Conservation (phyloP, 306 rosid genomes). For the Pterocarpus santalinus region DNA sequence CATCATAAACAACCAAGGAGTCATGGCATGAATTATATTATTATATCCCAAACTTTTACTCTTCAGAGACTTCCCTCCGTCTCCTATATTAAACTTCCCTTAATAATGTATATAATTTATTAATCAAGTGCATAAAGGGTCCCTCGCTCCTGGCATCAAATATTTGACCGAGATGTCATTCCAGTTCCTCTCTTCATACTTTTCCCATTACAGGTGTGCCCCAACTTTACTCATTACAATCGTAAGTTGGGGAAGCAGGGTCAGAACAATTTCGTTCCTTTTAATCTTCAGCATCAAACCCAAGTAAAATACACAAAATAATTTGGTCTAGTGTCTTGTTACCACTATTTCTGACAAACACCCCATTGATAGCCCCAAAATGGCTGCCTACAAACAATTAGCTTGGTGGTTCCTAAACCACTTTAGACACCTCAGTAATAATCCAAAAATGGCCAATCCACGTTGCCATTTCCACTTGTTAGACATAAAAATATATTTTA, state of each 20-base stretch:
- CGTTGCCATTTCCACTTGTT: not conserved
- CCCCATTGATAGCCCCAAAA: not conserved
- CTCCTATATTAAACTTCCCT: not conserved
- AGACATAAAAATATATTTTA: not conserved
- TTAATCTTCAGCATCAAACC: not conserved
- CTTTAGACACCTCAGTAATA: not conserved
- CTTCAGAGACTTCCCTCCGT: not conserved
- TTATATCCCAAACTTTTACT: not conserved
- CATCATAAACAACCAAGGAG: not conserved
- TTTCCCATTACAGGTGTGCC: not conserved
- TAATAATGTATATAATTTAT: not conserved
- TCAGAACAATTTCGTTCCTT: not conserved
- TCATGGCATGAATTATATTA: not conserved
- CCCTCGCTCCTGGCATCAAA: conserved; percentile 1
- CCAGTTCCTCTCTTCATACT: conserved; percentile 18
- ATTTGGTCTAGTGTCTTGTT: conserved; percentile 3
- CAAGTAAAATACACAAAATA: not conserved
- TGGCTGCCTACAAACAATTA: not conserved
- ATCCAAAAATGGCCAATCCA: conserved; percentile 3
- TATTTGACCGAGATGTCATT: conserved; percentile 10
- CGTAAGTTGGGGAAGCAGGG: not conserved
- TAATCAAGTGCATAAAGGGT: not conserved
- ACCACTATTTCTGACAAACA: not conserved
- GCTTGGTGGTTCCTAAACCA: not conserved
- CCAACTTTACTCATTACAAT: not conserved